Evolutionary conservation across 163 green algal species (phyloP).

Genomic region (Prototheca wickerhamii): DNA sequence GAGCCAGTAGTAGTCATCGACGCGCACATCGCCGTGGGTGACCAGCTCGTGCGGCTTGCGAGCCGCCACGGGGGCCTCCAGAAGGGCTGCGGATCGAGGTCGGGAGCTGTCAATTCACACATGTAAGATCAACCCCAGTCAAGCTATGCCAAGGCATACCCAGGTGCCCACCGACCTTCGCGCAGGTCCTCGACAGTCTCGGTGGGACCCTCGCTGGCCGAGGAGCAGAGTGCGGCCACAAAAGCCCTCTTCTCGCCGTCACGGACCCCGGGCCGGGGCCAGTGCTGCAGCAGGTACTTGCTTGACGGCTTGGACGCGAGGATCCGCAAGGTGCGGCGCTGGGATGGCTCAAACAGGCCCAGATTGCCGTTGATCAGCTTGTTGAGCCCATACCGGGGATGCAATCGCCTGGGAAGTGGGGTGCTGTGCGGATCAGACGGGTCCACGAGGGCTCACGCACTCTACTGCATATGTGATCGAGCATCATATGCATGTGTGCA

Average conservation of each 20-base stretch:
- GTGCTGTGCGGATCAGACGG: neutral
- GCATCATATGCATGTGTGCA: no score
- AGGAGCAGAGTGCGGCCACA: conserved; percentile 7
- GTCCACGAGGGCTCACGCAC: neutral
- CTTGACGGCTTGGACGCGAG: conserved; percentile 1
- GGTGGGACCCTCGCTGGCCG: neutral
- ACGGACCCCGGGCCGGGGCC: conserved; percentile 15
- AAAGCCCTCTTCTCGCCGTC: conserved; percentile 25
- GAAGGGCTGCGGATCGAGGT: conserved; percentile 9
- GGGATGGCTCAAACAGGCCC: conserved; percentile 12
- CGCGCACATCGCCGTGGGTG: conserved; percentile 26
- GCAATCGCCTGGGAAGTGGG: neutral
- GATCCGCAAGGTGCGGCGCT: conserved; percentile 4
- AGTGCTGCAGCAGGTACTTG: conserved; percentile 17
- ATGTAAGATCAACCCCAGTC: neutral
- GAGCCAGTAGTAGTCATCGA: conserved; percentile 77
- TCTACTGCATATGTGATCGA: neutral
- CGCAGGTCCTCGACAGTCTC: conserved; percentile 35
- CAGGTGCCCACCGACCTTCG: conserved; percentile 19
- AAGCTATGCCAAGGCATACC: neutral
- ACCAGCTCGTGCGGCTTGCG: conserved; percentile 37
- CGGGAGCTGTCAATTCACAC: neutral
- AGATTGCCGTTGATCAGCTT: conserved; percentile 29
- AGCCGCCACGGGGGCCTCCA: conserved; percentile 38
- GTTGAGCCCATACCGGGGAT: conserved; percentile 13